Conservation (phyloP, 129 eudicot genomes). For the Sambucus nigra region DNA sequence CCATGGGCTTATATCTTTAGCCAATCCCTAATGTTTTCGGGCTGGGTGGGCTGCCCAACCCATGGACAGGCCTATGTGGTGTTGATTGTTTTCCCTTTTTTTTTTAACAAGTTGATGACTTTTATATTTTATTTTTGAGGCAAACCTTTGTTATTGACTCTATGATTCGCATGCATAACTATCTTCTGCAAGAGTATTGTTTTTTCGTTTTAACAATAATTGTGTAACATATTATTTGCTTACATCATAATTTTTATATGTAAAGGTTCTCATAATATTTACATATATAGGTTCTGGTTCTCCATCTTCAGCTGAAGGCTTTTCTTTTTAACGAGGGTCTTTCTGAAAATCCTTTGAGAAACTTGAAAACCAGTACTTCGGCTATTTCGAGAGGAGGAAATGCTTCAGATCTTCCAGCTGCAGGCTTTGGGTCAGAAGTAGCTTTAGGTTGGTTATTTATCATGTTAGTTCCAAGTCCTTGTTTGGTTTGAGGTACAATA, state of each 20-base stretch:
- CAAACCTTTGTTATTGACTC: background rate
- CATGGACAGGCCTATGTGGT: too few species aligned
- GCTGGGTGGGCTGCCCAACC: too few species aligned
- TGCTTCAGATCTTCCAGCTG: constrained; percentile 18
- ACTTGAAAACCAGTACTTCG: background rate
- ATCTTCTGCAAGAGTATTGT: background rate
- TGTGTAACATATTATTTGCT: background rate
- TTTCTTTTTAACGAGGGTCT: constrained; percentile 2
- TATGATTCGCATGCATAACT: background rate
- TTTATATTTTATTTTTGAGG: background rate
- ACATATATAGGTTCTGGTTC: constrained; percentile 9
- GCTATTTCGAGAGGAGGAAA: background rate
- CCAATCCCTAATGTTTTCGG: too few species aligned
- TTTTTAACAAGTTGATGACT: too few species aligned
- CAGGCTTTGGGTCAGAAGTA: constrained; percentile 21
- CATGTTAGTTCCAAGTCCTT: background rate
- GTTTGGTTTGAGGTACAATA: too few species aligned
- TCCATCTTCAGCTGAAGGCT: constrained; percentile 21
- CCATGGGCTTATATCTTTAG: too few species aligned
- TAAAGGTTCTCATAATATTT: background rate
- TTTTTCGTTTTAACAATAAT: background rate
- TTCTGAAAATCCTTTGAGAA: constrained; percentile 3
- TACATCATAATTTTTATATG: too few species aligned
- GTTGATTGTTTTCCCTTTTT: too few species aligned
- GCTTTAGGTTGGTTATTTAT: constrained; percentile 13